phyloP scores from a whole-genome alignment of 73 alveolate genomes.

The Paraurostyla sp. region DNA sequence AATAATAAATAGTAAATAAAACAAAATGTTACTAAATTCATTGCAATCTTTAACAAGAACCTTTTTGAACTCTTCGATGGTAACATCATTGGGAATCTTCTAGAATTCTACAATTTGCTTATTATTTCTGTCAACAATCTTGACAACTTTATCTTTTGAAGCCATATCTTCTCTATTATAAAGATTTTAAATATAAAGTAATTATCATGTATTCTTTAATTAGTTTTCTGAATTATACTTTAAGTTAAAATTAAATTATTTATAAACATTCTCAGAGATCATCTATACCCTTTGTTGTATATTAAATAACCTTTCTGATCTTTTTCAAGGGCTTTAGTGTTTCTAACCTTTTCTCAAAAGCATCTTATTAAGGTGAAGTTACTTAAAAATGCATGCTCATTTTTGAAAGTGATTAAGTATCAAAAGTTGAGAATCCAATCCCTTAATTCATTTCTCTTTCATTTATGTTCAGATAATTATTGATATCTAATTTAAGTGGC shows the following conservation, averaged over 20 bases:
- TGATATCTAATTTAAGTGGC: background rate
- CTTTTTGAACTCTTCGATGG: slow-evolving; percentile 58
- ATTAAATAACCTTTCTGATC: slow-evolving; percentile 9
- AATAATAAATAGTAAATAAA: too few relatives aligned
- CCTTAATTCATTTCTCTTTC: background rate
- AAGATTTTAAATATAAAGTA: too few relatives aligned
- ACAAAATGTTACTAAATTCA: background rate
- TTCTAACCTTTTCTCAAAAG: background rate
- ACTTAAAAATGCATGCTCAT: too few relatives aligned
- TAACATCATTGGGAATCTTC: slow-evolving; percentile 22
- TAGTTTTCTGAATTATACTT: too few relatives aligned
- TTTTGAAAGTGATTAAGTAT: background rate
- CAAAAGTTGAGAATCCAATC: background rate
- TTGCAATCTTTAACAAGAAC: slow-evolving; percentile 43
- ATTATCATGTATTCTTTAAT: too few relatives aligned
- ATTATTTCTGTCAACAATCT: slow-evolving; percentile 45
- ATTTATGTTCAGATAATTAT: background rate
- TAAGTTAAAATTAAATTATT: background rate
- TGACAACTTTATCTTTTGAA: background rate
- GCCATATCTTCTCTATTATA: too few relatives aligned
- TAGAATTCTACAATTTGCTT: slow-evolving; percentile 18
- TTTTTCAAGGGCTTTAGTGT: slow-evolving; percentile 3
- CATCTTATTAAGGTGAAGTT: slow-evolving; percentile 17
- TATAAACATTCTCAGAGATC: background rate
- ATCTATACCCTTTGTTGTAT: slow-evolving; percentile 21